Evolutionary conservation across 768 basidiomycete species (phyloP), one percentile per base, ranked within the genome.

Genomic region (Russula olivacea): DNA sequence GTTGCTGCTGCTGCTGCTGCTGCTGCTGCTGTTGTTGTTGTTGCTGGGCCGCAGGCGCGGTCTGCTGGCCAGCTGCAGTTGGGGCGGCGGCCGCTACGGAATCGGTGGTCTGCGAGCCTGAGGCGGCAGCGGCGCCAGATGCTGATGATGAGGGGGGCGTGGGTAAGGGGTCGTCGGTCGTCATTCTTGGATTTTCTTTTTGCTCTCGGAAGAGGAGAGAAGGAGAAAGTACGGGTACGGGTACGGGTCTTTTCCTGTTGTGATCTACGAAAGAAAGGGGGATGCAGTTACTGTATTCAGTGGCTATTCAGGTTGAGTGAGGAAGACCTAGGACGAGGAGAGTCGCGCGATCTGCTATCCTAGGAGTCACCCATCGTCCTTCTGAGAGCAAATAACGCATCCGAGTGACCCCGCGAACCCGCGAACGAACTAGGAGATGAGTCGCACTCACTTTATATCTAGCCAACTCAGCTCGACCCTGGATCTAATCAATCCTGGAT

Each of bases 151-250:
- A 55, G 8, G 63, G 63, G 14, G 63, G 63, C 30, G 63, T 64
- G n/a, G 63, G 63, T 43, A 64, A 38, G 41, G 57, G 54, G 32
- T 64, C 55, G 14, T 64, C 58, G 48, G 63, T 36, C 19, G 63
- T 28, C 63, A 64, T 63, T 40, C 23, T 25, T 34, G 23, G 14
- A 15, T 25, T 19, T 32, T 51, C 1, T 51, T 32, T 53, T 40
- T 19, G 32, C 38, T 43, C 53, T 43, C 11, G 32, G 32, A 57
- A 17, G 10, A 9, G 25, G 7, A 7, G 3, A 10, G 2, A 15
- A 15, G 40, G 30, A 14, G 25, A 25, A 19, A 23, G 41, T 1
- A 19, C 1, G 48, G 21, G 36, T 40, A 17, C 11, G 40, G 9
- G 41, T 43, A 43, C 19, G 19, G 7, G 19, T 30, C 6, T 30